Percentiles rank a stretch among this genome's conserved stretches.
Conservation (phyloP, 2,329 filamentous ascomycete species). For the Epichloe scottii region DNA sequence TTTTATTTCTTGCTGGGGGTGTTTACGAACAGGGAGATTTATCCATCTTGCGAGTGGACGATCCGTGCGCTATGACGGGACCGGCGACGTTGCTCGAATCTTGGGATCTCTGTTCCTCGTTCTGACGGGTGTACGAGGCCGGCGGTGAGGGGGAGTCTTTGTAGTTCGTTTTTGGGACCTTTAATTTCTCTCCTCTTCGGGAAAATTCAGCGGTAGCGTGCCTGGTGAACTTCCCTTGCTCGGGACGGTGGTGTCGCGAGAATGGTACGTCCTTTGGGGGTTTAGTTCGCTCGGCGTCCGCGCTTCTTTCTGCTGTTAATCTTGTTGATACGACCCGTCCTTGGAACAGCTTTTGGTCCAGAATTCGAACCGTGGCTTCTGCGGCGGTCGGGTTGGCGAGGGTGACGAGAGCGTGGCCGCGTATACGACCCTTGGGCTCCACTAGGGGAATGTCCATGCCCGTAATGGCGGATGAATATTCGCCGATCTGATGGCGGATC, state of each 20-base stretch:
- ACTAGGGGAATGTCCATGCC: constrained; percentile 16
- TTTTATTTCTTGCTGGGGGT: too few relatives aligned
- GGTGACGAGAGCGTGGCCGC: constrained; percentile 15
- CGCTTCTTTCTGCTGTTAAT: neutral
- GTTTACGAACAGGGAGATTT: neutral
- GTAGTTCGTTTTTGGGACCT: neutral
- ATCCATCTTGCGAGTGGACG: constrained; percentile 1
- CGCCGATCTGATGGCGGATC: constrained; percentile 15
- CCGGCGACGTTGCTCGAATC: neutral
- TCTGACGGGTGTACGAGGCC: neutral
- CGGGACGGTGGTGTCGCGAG: neutral
- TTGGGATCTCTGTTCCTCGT: neutral
- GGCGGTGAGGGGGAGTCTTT: neutral
- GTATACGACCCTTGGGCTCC: constrained; percentile 11
- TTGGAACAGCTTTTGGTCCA: constrained; percentile 16
- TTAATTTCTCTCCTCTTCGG: neutral
- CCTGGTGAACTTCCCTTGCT: neutral
- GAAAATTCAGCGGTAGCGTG: neutral
- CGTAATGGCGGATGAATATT: constrained; percentile 9
- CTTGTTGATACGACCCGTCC: constrained; percentile 11
- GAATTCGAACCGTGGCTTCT: constrained; percentile 11
- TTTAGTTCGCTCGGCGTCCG: neutral
- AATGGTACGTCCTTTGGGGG: neutral
- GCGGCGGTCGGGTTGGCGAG: constrained; percentile 13
- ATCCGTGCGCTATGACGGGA: constrained; percentile 5